These are phyloP conservation scores for Fomitopsis pinicola DNA, from an alignment of 1,284 basidiomycete genomes.

Conservation along the genomic window DNA sequence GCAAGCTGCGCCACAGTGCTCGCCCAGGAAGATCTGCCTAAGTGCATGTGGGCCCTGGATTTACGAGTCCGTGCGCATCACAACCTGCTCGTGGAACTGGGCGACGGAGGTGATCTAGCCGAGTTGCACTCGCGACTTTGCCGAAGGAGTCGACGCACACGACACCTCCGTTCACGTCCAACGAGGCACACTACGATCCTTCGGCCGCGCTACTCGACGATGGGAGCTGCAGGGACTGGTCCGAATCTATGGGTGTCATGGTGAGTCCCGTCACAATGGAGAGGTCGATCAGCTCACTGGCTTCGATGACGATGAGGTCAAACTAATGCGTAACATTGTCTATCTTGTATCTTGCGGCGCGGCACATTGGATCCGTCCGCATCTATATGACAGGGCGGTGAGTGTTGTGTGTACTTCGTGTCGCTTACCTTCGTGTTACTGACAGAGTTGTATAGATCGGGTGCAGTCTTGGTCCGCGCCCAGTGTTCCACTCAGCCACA, in stretches of 20 bases:
- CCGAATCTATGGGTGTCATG: constrained; percentile 25
- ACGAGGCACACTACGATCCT: constrained; percentile 33
- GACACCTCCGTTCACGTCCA: constrained; percentile 47
- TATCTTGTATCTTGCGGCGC: constrained; percentile 38
- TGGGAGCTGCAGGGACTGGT: constrained; percentile 32
- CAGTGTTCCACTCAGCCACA: constrained; percentile 33
- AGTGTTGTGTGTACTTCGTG: neutral
- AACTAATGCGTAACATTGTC: constrained; percentile 34
- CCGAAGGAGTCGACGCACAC: constrained; percentile 39
- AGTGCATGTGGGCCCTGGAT: constrained; percentile 43
- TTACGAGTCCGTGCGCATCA: constrained; percentile 34
- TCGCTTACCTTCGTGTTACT: constrained; percentile 10
- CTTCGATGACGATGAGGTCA: constrained; percentile 41
- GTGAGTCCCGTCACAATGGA: neutral
- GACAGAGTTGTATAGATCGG: constrained; percentile 42
- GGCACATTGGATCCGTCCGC: constrained; percentile 36
- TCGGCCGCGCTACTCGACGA: constrained; percentile 11
- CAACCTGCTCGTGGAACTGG: constrained; percentile 34
- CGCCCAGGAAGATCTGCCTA: constrained; percentile 38
- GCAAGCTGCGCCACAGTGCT: constrained; percentile 34
- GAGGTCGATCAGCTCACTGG: constrained; percentile 20
- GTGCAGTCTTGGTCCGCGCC: constrained; percentile 34
- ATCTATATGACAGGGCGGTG: too few relatives aligned
- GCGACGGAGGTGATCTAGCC: constrained; percentile 40
- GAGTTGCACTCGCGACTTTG: constrained; percentile 39